phyloP scores from a whole-genome alignment of 1,284 basidiomycete genomes.

The Boletus putidus region DNA sequence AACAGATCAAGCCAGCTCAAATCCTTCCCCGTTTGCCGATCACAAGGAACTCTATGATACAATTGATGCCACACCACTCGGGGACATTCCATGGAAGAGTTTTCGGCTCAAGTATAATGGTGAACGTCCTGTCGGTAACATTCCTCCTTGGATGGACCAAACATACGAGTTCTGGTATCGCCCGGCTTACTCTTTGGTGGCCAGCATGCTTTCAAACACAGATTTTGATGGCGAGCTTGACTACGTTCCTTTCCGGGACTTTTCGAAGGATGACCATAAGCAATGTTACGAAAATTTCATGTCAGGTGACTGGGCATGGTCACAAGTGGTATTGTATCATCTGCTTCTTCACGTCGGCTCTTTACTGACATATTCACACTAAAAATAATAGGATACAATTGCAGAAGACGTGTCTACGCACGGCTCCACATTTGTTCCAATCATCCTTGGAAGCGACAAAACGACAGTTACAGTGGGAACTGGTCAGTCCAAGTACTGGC shows the following conservation, averaged over 20 bases:
- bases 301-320: slow-evolving; percentile 20
- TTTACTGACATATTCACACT: too few species aligned
- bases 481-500: slow-evolving; percentile 16
- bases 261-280: neutral
- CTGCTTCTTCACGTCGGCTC: too few species aligned
- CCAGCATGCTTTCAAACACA: neutral
- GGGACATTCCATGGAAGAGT: neutral
- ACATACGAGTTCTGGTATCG: neutral
- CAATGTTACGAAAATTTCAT: slow-evolving; percentile 18
- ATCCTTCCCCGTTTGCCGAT: neutral
- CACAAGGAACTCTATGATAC: neutral
- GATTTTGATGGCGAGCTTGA: neutral
- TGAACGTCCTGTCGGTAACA: neutral
- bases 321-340: slow-evolving; percentile 3
- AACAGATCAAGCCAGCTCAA: too few species aligned
- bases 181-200: neutral
- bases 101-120: neutral
- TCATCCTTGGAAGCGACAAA: slow-evolving; percentile 21
- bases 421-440: slow-evolving; percentile 8
- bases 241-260: neutral
- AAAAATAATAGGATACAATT: slow-evolving; percentile 6
- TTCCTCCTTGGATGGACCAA: neutral
- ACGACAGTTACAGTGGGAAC: slow-evolving; percentile 11
- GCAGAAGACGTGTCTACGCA: neutral
- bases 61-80: neutral